Evolutionary conservation across 1,284 basidiomycete genomes (phyloP), one percentile per base, ranked within the genome.

Genomic region (Apiotrichum gamsii): DNA sequence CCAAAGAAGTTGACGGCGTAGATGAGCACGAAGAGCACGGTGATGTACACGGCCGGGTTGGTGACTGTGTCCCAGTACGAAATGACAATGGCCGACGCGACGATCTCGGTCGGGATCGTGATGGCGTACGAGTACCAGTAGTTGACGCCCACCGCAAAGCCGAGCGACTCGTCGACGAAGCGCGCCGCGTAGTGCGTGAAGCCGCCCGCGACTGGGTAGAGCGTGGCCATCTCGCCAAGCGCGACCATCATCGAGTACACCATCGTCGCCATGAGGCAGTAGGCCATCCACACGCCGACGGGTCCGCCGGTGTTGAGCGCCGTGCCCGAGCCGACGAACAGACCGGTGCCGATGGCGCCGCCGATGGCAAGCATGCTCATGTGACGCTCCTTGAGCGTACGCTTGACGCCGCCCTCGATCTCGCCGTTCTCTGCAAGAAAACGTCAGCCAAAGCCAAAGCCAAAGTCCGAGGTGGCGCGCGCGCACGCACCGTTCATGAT

Each of bases 321-420:
- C 20, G 60, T 51, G 18, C 76, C 77, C 2, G 73, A 72, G 23
- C 77, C 76, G 39, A 79, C 65, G 57, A 76, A 75, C 1, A 76
- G 62, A 67, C 75, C 77, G 16, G 63, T 65, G 31, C 61, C 67
- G 42, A 69, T 67, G 4, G 64, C 60, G 15, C 61, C 75, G 18
- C 77, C 77, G 25, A 78, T 69, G 1, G 77, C 77, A 42, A 79
- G 76, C 73, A 76, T 72, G n/a, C 64, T 61, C 56, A 72, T 60
- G 41, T 72, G 71, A n/a, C 70, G 50, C 43, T 65, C 63, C 56
- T 70, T 68, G 45, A 70, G 61, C n/a, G 57, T 56, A 28, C 67
- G 61, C 48, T 66, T 60, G 39, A 69, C 61, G 14, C 47, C 51
- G 11, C 60, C 62, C 19, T 62, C 58, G 10, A 54, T 28, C 45